Evolutionary conservation across 202 grass and related monocot species (phyloP), one percentile per base, ranked within the genome.

Genomic region (Musa balbisiana): DNA sequence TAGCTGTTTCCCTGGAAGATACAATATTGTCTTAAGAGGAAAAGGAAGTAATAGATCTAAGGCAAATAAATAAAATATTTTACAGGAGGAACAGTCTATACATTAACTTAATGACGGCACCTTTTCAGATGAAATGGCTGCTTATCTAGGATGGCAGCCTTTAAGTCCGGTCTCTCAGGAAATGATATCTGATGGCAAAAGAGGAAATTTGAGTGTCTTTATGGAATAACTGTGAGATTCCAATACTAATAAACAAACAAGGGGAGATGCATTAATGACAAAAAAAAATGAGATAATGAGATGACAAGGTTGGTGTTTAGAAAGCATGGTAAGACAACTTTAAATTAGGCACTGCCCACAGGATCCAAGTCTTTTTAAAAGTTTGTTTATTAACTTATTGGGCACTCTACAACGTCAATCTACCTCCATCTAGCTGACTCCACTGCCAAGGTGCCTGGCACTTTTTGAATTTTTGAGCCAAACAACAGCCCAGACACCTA

Each of bases 61-160:
- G 70, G 52, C 64, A 71, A 1, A 62, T 73, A 52, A 82, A 43
- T 43, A 43, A 43, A 67, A 69, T 9, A 51, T 10, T 8, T 22
- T 19, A 72, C 68, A 78, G n/a, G 68, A 26, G 71, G 29, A 79
- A 26, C 51, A 10, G 13, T 5, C 19, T 49, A 22, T 56, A 49
- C 51, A 79, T 2, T 59, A 19, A 15, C 62, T 54, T 68, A 68
- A 11, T 77, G 13, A 60, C 68, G 17, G 22, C 63, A 97, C 93
- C 93, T 93, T 82, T 87, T 92, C 55, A 97, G 90, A 84, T 77
- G 87, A 87, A 97, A 93, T 54, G 93, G 93, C 77, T 97, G 93
- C 83, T 93, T 80, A 67, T 82, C 82, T 49, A 97, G 79, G 59
- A 91, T 69, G 79, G 87, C 86, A 49, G 85, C 53, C 58, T 97